Conservation (phyloP, 176 grass and related monocot species). For the Rhynchospora pubera region DNA sequence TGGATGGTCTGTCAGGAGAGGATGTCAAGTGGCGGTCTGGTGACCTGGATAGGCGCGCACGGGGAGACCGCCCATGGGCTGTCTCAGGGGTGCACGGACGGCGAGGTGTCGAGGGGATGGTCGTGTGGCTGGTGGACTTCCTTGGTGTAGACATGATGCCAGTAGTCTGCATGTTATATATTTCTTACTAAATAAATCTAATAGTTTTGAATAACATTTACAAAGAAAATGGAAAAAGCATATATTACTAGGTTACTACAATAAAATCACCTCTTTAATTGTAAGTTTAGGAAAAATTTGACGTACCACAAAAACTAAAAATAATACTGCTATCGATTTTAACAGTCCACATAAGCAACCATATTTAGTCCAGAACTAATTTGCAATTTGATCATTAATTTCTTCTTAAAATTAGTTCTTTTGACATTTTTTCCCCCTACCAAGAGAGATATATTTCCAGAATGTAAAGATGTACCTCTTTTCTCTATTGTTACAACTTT, state of each 20-base stretch:
- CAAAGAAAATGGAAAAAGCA: neutral
- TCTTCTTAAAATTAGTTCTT: neutral
- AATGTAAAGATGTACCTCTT: neutral
- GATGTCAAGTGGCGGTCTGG: neutral
- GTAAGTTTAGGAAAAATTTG: neutral
- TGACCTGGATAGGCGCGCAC: conserved; percentile 12
- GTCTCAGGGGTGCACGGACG: conserved; percentile 16
- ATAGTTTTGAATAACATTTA: neutral
- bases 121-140: neutral
- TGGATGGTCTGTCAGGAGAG: conserved; percentile 3
- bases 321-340: neutral
- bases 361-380: neutral
- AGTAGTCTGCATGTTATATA: neutral
- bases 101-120: neutral
- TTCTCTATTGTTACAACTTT: neutral
- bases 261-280: neutral
- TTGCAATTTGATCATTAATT: neutral
- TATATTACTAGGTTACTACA: neutral
- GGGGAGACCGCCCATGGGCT: neutral
- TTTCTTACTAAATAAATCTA: neutral
- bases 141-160: conserved; percentile 8
- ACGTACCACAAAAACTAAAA: neutral
- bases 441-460: neutral
- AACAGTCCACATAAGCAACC: neutral
- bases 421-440: neutral